These are phyloP conservation scores for Boletus rex-veris DNA, from an alignment of 768 basidiomycete genomes.

Conservation along the genomic window DNA sequence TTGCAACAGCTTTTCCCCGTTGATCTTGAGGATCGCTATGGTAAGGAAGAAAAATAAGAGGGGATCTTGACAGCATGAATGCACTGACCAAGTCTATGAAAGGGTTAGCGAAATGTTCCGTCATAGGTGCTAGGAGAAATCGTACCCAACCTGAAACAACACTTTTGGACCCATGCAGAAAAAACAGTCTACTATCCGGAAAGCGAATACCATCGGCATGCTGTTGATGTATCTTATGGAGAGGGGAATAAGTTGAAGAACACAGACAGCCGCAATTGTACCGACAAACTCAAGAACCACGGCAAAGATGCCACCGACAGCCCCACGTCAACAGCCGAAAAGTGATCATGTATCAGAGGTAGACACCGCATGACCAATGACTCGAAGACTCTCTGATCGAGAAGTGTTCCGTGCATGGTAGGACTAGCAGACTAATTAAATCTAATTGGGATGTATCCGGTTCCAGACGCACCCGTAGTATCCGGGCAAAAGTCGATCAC, in stretches of 20 bases:
- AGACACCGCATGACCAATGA: constrained; percentile 85
- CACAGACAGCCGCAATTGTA: constrained; percentile 21
- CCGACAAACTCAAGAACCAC: constrained; percentile 96
- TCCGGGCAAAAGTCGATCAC: constrained; percentile 92
- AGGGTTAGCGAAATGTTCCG: constrained; percentile 8
- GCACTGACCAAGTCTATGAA: constrained; percentile 52
- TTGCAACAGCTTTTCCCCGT: constrained; percentile 86
- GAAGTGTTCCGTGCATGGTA: constrained; percentile 97
- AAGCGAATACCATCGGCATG: constrained; percentile 97
- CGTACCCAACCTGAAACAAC: constrained; percentile 94
- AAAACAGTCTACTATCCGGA: constrained; percentile 96
- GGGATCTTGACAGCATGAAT: background rate
- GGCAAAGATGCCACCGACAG: constrained; percentile 95
- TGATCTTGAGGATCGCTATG: constrained; percentile 93
- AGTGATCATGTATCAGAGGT: constrained; percentile 93
- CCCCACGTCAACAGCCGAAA: constrained; percentile 87
- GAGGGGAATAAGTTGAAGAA: background rate
- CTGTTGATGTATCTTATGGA: constrained; percentile 75
- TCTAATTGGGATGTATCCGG: background rate
- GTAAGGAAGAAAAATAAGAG: constrained; percentile 11
- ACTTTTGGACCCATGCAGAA: constrained; percentile 99
- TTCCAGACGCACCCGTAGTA: constrained; percentile 75
- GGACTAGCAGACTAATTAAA: constrained; percentile 49
- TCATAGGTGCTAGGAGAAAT: background rate
- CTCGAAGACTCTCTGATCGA: constrained; percentile 99